Base-by-base conservation (phyloP, 2,329 filamentous ascomycete genomes). In the Sporothrix curviconia region DNA sequence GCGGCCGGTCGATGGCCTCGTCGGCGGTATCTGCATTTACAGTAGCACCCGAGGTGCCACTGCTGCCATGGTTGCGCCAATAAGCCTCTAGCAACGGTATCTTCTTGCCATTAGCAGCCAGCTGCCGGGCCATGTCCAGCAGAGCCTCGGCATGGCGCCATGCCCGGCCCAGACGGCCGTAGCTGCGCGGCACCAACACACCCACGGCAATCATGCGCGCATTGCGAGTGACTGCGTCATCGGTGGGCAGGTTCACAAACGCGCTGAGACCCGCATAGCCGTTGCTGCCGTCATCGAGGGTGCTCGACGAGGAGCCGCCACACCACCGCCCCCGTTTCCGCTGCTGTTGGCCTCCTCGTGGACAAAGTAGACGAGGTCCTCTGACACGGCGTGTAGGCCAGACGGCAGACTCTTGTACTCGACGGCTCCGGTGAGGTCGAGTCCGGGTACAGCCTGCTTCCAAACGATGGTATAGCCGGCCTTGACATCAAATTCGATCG, bases 321-420 rank as follows among this genome's bases (percentile, higher is more conserved):
- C n/a, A 24, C 11, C 4, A 9, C 30, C 47, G n/a, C 14, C 32
- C 22, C 25, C 32, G 44, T 82, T 78, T 54, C 8, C 12, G 34
- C 19, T 28, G 24, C 7, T 46, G 30, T 7, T n/a, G 1, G 51
- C 47, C 7, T 83, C 76, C 60, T 83, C 86, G 68, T 97, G 91
- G 43, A 95, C 85, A 70, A 97, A 99, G 76, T 97, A 99, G 66
- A 91, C 89, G 53, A 97, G 78, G 71, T 99, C 94, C 63, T 92
- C 84, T 32, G 86, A 78, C 19, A 97, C 90, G 58, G 90, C 88
- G 73, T 99, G 94, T 51, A 96, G 73, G 24, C 94, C 94, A 0
- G 92, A 97, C 2, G 94, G 94, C 47, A 99, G 80, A 61, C 90
- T 95, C 74, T 96, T 97, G 80, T 91, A 99, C 73, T 99, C 94